These are phyloP conservation scores for Vicia faba DNA, from an alignment of 306 rosid genomes.

Conservation along the genomic window DNA sequence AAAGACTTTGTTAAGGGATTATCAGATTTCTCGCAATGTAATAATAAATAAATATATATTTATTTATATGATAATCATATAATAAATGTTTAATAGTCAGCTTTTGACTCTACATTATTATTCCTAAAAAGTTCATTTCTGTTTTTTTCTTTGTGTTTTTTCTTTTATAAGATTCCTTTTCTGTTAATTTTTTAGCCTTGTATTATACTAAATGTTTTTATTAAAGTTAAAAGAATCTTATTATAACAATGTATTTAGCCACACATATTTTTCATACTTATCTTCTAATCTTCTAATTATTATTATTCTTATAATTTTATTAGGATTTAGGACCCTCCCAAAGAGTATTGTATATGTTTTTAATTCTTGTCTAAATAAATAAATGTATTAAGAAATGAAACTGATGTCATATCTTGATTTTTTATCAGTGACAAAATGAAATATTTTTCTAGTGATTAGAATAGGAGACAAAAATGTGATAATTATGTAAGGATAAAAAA, in stretches of 20 bases:
- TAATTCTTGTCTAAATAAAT: too few species aligned
- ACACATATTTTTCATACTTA: too few species aligned
- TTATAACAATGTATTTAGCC: neutral
- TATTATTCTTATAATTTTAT: neutral
- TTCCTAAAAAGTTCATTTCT: conserved; percentile 45
- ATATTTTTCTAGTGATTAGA: too few species aligned
- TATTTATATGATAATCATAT: neutral
- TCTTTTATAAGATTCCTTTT: neutral
- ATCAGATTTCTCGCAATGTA: conserved; percentile 52
- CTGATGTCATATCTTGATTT: too few species aligned
- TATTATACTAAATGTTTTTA: neutral
- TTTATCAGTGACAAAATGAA: too few species aligned
- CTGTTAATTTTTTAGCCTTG: neutral
- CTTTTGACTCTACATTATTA: conserved; percentile 47
- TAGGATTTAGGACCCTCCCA: too few species aligned
- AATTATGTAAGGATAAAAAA: too few species aligned
- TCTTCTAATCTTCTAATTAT: neutral
- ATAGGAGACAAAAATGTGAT: too few species aligned
- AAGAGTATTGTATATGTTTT: too few species aligned
- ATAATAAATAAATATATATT: neutral
- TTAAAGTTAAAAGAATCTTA: neutral
- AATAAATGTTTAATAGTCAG: conserved; percentile 30
- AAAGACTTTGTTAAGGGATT: conserved; percentile 35
- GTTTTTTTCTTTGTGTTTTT: conserved; percentile 14
- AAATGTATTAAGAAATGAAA: too few species aligned